These are phyloP conservation scores for Candida xiaguanensis DNA, from an alignment of 805 yeast species.

Conservation along the genomic window DNA sequence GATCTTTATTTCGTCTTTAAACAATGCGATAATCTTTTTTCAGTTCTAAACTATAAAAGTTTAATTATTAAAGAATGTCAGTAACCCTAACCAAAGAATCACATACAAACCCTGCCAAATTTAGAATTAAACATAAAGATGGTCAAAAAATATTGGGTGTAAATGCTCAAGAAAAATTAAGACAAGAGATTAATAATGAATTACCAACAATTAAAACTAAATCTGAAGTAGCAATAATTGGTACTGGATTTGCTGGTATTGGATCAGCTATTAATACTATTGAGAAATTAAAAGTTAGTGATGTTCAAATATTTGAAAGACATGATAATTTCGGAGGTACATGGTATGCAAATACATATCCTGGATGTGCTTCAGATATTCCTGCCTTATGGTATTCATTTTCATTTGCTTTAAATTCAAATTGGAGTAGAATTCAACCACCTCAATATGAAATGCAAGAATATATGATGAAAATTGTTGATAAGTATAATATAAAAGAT, in stretches of 20 bases:
- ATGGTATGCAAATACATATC: conserved; percentile 44
- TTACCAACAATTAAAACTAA: conserved; percentile 17
- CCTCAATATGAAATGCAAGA: conserved; percentile 42
- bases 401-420: conserved; percentile 12
- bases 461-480: conserved; percentile 30
- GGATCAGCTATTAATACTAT: conserved; percentile 26
- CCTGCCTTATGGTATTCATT: conserved; percentile 30
- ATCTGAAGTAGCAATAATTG: conserved; percentile 34
- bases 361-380: conserved; percentile 44
- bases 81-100: conserved; percentile 25
- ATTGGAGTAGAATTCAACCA: conserved; percentile 37
- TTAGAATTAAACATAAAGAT: conserved; percentile 25
- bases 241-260: conserved; percentile 41
- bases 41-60: neutral
- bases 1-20: neutral
- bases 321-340: conserved; percentile 41
- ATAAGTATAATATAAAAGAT: conserved; percentile 21
- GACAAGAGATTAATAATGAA: neutral
- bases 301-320: conserved; percentile 33
- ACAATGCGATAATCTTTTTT: neutral
- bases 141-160: conserved; percentile 25
- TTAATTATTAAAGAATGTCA: conserved; percentile 1
- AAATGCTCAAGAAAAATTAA: conserved; percentile 11
- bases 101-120: conserved; percentile 20
- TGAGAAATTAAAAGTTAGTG: conserved; percentile 24